These are phyloP conservation scores for Fomitopsis betulina DNA, from an alignment of 1,284 basidiomycete species.

Conservation along the genomic window DNA sequence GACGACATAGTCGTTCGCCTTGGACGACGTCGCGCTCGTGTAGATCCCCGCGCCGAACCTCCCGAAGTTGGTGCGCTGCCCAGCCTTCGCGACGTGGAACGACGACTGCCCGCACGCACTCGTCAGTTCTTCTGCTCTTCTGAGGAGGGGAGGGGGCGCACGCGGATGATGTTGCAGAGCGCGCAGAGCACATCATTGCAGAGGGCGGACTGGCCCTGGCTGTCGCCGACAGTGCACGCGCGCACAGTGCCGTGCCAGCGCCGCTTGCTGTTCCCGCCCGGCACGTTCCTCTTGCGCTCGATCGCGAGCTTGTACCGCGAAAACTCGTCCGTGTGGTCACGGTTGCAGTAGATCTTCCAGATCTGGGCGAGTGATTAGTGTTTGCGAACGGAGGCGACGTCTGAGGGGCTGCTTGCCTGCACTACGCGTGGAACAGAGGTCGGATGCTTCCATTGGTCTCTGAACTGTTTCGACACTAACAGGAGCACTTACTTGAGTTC, in stretches of 20 bases:
- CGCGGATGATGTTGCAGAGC: constrained; percentile 11
- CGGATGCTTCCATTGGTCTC: not conserved
- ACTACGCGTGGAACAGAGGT: not conserved
- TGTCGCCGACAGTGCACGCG: constrained; percentile 9
- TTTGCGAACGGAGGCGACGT: not conserved
- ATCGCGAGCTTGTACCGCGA: not conserved
- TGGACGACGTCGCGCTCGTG: constrained; percentile 16
- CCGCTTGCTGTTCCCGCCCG: constrained; percentile 8
- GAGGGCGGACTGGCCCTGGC: not conserved
- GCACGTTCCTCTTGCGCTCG: constrained; percentile 4
- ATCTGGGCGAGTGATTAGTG: not conserved
- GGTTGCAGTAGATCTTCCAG: not conserved
- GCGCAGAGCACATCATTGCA: constrained; percentile 4
- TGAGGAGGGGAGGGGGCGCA: not conserved
- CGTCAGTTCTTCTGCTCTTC: not conserved
- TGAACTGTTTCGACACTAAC: not conserved
- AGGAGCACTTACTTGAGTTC: no score
- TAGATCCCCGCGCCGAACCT: constrained; percentile 15
- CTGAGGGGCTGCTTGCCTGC: not conserved
- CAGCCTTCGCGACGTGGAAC: constrained; percentile 6
- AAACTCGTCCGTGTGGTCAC: not conserved
- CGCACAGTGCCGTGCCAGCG: constrained; percentile 13
- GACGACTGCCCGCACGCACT: constrained; percentile 4
- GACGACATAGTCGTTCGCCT: constrained; percentile 18
- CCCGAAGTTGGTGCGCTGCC: constrained; percentile 2